phyloP scores from a whole-genome alignment of 1,284 basidiomycete species.

The Austroboletus niveus region DNA sequence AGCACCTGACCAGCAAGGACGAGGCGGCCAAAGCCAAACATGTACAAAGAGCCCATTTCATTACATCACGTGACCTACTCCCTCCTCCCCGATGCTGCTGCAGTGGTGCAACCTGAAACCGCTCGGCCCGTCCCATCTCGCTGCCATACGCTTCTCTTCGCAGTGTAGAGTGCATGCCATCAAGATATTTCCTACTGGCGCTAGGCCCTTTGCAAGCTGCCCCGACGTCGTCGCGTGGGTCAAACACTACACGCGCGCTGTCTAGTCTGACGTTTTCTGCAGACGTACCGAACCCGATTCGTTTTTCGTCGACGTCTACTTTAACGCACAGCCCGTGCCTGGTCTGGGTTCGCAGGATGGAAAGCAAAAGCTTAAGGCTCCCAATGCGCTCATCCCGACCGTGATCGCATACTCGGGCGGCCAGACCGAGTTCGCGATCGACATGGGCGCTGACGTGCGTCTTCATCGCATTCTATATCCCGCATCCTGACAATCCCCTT shows the following conservation, averaged over 20 bases:
- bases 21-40: conserved; percentile 11
- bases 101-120: conserved; percentile 69
- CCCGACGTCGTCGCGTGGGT: conserved; percentile 65
- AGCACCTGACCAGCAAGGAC: too few relatives aligned
- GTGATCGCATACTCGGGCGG: conserved; percentile 70
- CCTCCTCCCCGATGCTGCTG: conserved; percentile 36
- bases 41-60: conserved; percentile 11
- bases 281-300: conserved; percentile 69
- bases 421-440: conserved; percentile 61
- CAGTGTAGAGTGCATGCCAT: conserved; percentile 23
- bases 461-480: neutral
- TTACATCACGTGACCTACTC: conserved; percentile 14
- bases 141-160: conserved; percentile 21
- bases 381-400: conserved; percentile 72
- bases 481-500: conserved; percentile 10
- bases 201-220: conserved; percentile 54
- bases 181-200: conserved; percentile 23
- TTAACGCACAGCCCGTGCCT: conserved; percentile 56
- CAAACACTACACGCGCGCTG: neutral
- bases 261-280: conserved; percentile 11
- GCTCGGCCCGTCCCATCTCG: conserved; percentile 45
- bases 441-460: conserved; percentile 65
- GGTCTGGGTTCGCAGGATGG: conserved; percentile 40
- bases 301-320: conserved; percentile 70
- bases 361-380: conserved; percentile 54